Percentiles rank a stretch among this genome's conserved stretches.
Evolutionary conservation across 2,329 filamentous ascomycete genomes (phyloP).

Genomic region (Cladorrhinum sp.): DNA sequence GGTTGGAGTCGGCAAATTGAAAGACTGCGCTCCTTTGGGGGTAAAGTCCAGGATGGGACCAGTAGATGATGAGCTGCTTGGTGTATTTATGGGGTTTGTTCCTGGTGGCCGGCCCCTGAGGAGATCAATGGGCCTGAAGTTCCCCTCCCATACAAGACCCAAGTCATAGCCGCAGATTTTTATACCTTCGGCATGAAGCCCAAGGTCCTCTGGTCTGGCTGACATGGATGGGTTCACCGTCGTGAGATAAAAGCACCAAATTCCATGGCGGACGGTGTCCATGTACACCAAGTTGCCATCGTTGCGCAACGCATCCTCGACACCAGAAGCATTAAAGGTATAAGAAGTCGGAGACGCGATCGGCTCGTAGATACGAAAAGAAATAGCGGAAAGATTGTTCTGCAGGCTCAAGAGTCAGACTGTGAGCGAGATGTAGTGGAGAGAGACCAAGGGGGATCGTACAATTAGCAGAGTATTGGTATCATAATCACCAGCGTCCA

Average conservation of each 20-base stretch:
- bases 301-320: constrained; percentile 50
- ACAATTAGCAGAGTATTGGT: constrained; percentile 61
- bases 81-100: constrained; percentile 42
- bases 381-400: constrained; percentile 56
- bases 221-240: constrained; percentile 39
- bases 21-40: constrained; percentile 33
- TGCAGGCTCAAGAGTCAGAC: constrained; percentile 28
- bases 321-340: constrained; percentile 46
- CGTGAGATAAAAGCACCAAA: constrained; percentile 55
- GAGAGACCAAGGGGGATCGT: constrained; percentile 28
- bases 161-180: constrained; percentile 46
- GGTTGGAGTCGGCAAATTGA: constrained; percentile 29
- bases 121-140: constrained; percentile 48
- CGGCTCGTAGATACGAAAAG: constrained; percentile 55
- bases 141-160: constrained; percentile 46
- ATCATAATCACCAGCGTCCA: constrained; percentile 62
- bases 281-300: constrained; percentile 53
- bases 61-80: constrained; percentile 45
- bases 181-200: constrained; percentile 38
- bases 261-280: constrained; percentile 46
- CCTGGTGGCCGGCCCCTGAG: constrained; percentile 42
- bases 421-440: neutral
- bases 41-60: constrained; percentile 39
- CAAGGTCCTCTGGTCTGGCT: constrained; percentile 23
- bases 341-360: constrained; percentile 43